phyloP scores from a whole-genome alignment of 2,329 filamentous ascomycete genomes.

The Arachnopeziza araneosa region DNA sequence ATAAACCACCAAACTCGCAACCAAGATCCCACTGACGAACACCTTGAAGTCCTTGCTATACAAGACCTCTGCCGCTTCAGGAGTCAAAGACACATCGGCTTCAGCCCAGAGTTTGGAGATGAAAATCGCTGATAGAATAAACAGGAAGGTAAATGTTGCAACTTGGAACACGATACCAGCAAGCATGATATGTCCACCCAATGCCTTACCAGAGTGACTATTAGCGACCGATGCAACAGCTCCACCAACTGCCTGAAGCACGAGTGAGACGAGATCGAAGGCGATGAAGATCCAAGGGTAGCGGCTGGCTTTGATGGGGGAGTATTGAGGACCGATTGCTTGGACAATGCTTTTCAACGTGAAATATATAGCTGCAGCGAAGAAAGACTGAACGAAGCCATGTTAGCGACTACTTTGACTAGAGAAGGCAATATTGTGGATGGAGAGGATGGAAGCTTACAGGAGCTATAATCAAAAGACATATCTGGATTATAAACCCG shows the following conservation, averaged over 20 bases:
- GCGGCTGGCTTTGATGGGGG: constrained; percentile 37
- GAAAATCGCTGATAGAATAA: constrained; percentile 44
- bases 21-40: constrained; percentile 3
- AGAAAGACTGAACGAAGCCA: constrained; percentile 43
- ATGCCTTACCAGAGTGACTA: background rate
- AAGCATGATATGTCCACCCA: constrained; percentile 24
- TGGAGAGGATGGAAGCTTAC: background rate
- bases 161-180: constrained; percentile 33
- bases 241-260: constrained; percentile 52
- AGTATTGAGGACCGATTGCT: constrained; percentile 28
- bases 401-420: background rate
- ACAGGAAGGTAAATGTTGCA: constrained; percentile 30
- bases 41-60: background rate
- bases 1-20: constrained; percentile 49
- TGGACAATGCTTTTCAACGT: constrained; percentile 37
- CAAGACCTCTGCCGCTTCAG: too few species aligned
- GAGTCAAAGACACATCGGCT: background rate
- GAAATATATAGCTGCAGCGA: constrained; percentile 52
- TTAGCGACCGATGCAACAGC: constrained; percentile 42
- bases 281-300: constrained; percentile 55
- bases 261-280: constrained; percentile 50
- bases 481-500: constrained; percentile 47
- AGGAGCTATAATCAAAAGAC: background rate
- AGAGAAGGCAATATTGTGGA: too few species aligned
- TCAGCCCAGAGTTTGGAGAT: constrained; percentile 28